Base-by-base conservation (phyloP, 2,329 filamentous ascomycete species). In the Sarocladiaceae sp. region DNA sequence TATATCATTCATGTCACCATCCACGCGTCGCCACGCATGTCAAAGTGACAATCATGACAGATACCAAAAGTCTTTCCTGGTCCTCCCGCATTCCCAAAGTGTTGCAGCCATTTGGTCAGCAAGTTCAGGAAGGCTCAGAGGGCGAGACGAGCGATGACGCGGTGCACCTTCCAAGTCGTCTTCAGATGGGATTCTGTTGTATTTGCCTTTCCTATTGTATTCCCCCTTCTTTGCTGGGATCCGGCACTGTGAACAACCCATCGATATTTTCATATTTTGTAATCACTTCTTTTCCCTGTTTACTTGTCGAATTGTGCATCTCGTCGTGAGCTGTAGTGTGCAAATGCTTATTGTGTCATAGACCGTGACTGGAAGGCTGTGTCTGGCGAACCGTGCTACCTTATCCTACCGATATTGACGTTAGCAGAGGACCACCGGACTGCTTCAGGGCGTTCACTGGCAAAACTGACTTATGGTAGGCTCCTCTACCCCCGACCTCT, bases 191-290 rank as follows among this genome's bases (percentile, higher is more conserved):
- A 17, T 31, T 33, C 28, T 33, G 28, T 48, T 48, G 26, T 48
- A 48, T 18, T 48, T 48, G 25, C 44, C 6, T 48, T 48, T 48
- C 40, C 25, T 22, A 23, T 28, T 44, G 17, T 44, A 8, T 33
- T 20, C 26, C n/a, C 17, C 17, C 28, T 31, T 48, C 26, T 33
- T 46, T 33, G 28, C 26, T 33, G 44, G 22, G 23, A 33, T 11
- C 44, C 44, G 15, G 26, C 28, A 33, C 33, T 4, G 44, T 31
- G 44, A 48, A 26, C 23, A 6, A 26, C 40, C 40, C 44, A 33
- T 48, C 23, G 28, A 12, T 48, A 48, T 31, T 48, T 48, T 48
- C 44, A 33, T 33, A 33, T 10, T 48, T 48, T 48, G 44, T 48
- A 48, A 48, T 48, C n/a, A 13, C 22, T 22, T 48, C n/a, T 8